These are phyloP conservation scores for Sarcomyxa edulis DNA, from an alignment of 768 basidiomycete species.

Conservation along the genomic window DNA sequence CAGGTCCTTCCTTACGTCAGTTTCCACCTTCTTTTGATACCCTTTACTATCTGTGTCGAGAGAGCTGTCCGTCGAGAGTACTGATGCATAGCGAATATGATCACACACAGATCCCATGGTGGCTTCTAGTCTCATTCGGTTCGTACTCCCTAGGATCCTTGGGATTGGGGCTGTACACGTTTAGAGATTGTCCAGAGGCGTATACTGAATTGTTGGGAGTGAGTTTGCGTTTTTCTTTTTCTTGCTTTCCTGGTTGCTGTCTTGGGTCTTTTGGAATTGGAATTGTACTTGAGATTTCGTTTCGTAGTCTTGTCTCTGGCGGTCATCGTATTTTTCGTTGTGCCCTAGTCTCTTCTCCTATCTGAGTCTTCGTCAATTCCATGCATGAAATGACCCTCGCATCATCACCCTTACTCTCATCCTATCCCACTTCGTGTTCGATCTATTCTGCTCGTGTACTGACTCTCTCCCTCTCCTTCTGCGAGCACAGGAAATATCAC, in stretches of 20 bases:
- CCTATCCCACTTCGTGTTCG: conserved; percentile 9
- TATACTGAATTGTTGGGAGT: conserved; percentile 65
- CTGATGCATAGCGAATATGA: neutral
- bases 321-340: conserved; percentile 3
- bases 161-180: conserved; percentile 69
- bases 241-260: conserved; percentile 1
- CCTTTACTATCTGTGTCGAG: neutral
- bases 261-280: too few species aligned
- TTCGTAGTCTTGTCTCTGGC: conserved; percentile 2
- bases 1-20: conserved; percentile 59
- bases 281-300: too few species aligned
- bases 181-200: conserved; percentile 76
- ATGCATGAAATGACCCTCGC: too few species aligned
- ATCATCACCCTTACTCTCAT: too few species aligned
- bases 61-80: neutral
- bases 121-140: conserved; percentile 75
- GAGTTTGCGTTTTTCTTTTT: conserved; percentile 18
- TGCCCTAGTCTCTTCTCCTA: conserved; percentile 1
- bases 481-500: conserved; percentile 49
- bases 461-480: conserved; percentile 7
- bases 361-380: conserved; percentile 5
- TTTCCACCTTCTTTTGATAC: conserved; percentile 7
- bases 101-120: conserved; percentile 69
- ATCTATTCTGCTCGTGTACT: conserved; percentile 2
- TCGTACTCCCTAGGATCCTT: conserved; percentile 75